Evolutionary conservation across 148 eudicot species (phyloP), one percentile per base, ranked within the genome.

Genomic region (Camellia granthamiana): DNA sequence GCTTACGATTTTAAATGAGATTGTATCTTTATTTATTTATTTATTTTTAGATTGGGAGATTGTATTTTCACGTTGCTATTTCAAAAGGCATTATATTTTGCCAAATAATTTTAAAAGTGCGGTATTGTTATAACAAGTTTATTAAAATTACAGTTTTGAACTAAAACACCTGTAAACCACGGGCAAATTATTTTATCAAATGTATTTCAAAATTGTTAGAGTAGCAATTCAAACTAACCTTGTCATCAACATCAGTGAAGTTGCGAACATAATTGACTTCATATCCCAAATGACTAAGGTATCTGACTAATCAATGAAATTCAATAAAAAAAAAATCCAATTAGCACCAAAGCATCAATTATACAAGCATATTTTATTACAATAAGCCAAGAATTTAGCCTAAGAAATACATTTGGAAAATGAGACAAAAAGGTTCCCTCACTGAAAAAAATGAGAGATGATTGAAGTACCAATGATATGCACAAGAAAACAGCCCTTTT

Each of bases 181-280:
- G 38, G 38, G 38, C 38, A 30, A 30, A 30, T 30, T 30, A 30
- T 30, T 30, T 30, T 30, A 30, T 30, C 38, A 30, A 30, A 30
- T 30, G 38, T 30, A 30, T 30, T 30, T 18, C n/a, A 7, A 16
- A 5, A 3, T 4, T 69, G 52, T 46, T 49, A 46, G 62, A 67
- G 60, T 2, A 63, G 79, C 49, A 82, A 47, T 51, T 19, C 21
- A 11, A 42, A 52, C 90, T 82, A 52, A 92, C 98, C 97, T 95
- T 95, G 85, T 95, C 97, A 90, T 95, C 99, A 70, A 95, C 97
- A 81, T 95, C 99, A 1, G 99, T 95, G 86, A 95, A 95, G 85
- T 95, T 95, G 75, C 99, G 92, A 54, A 95, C 97, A 81, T 95
- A 95, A 86, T 86, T 88, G 65, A 95, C 99, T 81, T 95, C 94